phyloP scores from a whole-genome alignment of 768 basidiomycete species.

The Lactarius akahatsu region DNA sequence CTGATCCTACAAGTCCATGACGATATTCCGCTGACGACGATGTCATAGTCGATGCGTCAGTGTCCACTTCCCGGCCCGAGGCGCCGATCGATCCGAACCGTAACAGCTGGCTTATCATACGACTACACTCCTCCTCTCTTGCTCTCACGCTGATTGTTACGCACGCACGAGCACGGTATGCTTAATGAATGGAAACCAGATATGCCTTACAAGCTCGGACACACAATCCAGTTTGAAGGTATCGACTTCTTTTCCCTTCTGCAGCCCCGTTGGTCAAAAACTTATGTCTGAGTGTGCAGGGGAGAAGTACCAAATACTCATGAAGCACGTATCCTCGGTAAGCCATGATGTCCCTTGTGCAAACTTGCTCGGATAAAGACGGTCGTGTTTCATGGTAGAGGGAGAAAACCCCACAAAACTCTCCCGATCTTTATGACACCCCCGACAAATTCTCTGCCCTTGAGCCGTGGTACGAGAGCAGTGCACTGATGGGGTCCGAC shows the following conservation, averaged over 20 bases:
- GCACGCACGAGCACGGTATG: not conserved
- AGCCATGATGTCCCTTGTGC: not conserved
- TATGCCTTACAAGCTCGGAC: not conserved
- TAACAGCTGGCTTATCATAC: no score
- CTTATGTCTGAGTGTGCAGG: not conserved
- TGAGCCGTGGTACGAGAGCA: not conserved
- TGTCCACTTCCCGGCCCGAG: no score
- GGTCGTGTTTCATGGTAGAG: not conserved
- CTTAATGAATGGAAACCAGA: not conserved
- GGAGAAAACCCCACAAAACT: not conserved
- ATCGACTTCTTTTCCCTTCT: not conserved
- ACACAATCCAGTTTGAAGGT: not conserved
- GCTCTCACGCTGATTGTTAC: not conserved
- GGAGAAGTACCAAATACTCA: constrained; percentile 1
- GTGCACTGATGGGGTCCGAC: not conserved
- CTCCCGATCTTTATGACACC: not conserved
- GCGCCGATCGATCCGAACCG: no score
- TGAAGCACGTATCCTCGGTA: constrained; percentile 2
- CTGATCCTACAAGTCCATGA: no score
- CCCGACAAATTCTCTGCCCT: not conserved
- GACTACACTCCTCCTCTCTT: no score
- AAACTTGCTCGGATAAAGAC: not conserved
- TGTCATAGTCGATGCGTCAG: no score
- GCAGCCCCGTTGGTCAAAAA: not conserved
- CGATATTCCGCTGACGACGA: no score